phyloP scores from a whole-genome alignment of 805 yeast genomes.

The Myxozyma geophila region DNA sequence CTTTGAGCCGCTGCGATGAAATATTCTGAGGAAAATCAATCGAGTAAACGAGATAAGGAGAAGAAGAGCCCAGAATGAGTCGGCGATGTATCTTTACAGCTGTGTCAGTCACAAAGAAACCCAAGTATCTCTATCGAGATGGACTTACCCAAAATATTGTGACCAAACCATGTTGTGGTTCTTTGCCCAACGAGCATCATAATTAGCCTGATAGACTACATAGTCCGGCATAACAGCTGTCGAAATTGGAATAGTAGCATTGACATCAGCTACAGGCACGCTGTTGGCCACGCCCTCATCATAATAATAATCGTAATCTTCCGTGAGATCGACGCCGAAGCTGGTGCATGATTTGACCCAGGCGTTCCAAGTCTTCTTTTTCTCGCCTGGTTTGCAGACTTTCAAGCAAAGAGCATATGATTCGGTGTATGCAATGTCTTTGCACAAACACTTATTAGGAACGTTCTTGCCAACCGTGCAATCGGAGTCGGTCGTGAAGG shows the following conservation, averaged over 20 bases:
- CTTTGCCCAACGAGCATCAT: slow-evolving; percentile 16
- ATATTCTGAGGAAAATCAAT: background rate
- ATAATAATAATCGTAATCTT: slow-evolving; percentile 9
- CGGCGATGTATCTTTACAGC: slow-evolving; percentile 18
- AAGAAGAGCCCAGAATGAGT: slow-evolving; percentile 31
- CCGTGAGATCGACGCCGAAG: slow-evolving; percentile 13
- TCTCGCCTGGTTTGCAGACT: slow-evolving; percentile 12
- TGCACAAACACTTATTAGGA: slow-evolving; percentile 24
- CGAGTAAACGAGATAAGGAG: slow-evolving; percentile 11
- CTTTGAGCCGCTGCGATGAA: slow-evolving; percentile 18
- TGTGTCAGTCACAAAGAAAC: background rate
- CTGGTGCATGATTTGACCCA: slow-evolving; percentile 12
- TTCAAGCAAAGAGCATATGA: slow-evolving; percentile 25
- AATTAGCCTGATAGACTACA: background rate
- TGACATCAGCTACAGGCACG: slow-evolving; percentile 2
- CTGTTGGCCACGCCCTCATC: slow-evolving; percentile 13
- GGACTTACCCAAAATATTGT: slow-evolving; percentile 26
- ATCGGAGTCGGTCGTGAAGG: slow-evolving; percentile 11
- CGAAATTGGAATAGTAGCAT: slow-evolving; percentile 12
- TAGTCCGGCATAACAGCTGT: slow-evolving; percentile 15
- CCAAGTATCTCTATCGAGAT: no score
- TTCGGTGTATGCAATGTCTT: slow-evolving; percentile 16
- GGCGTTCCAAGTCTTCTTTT: slow-evolving; percentile 10
- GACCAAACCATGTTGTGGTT: slow-evolving; percentile 16
- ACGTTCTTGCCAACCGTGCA: slow-evolving; percentile 2